These are phyloP conservation scores for Thinopyrum obtusiflorum DNA, from an alignment of 202 grass and related monocot species.

Conservation along the genomic window DNA sequence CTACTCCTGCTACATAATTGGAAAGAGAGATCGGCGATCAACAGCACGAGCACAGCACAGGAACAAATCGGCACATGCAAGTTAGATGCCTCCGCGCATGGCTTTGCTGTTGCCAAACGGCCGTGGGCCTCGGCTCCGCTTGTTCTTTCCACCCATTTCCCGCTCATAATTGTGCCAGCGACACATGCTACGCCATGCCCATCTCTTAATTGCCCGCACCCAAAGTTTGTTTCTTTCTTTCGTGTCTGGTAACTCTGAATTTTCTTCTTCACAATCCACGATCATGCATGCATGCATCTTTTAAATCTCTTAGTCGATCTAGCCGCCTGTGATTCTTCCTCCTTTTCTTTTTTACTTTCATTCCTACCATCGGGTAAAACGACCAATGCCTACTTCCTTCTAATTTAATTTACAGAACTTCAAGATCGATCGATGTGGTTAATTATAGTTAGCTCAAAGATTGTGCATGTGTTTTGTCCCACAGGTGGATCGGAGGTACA, in stretches of 20 bases:
- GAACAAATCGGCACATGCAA: slow-evolving; percentile 29
- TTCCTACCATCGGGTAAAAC: not conserved
- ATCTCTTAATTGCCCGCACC: slow-evolving; percentile 45
- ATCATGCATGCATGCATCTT: not conserved
- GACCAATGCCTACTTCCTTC: not conserved
- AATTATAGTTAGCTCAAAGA: not conserved
- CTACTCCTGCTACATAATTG: slow-evolving; percentile 25
- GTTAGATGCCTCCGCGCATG: slow-evolving; percentile 21
- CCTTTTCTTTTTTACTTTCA: not conserved
- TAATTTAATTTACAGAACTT: not conserved
- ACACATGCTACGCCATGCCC: slow-evolving; percentile 38
- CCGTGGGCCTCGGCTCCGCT: slow-evolving; percentile 41
- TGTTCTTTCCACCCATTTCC: slow-evolving; percentile 33
- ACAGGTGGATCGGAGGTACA: slow-evolving; percentile 97
- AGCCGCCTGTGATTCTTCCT: not conserved
- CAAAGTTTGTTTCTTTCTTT: slow-evolving; percentile 33
- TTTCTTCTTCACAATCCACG: not conserved
- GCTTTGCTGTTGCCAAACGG: slow-evolving; percentile 31
- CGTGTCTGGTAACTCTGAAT: not conserved
- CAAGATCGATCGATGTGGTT: not conserved
- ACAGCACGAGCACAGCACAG: not conserved
- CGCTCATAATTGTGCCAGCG: slow-evolving; percentile 53
- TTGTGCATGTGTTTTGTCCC: not conserved
- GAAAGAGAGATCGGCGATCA: not conserved
- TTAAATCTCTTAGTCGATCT: not conserved